These are phyloP conservation scores for Talaromyces sp. DNA, from an alignment of 2,329 filamentous ascomycete genomes.

Conservation along the genomic window DNA sequence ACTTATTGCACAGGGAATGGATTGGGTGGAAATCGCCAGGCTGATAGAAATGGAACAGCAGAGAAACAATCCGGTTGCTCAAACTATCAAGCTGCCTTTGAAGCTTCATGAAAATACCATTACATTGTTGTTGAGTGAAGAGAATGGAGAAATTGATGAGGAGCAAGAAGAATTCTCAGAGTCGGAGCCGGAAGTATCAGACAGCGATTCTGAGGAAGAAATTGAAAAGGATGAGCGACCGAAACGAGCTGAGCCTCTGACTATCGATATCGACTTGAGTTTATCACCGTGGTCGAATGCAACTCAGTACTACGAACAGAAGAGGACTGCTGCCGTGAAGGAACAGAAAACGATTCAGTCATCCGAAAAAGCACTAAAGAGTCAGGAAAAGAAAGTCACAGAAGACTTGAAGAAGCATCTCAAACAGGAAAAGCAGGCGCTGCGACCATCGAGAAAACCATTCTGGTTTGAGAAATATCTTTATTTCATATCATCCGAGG, in stretches of 20 bases:
- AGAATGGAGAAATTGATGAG: slow-evolving; percentile 59
- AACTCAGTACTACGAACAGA: slow-evolving; percentile 86
- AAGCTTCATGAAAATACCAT: slow-evolving; percentile 88
- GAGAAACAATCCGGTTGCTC: slow-evolving; percentile 77
- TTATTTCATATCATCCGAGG: slow-evolving; percentile 94
- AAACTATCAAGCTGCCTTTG: slow-evolving; percentile 80
- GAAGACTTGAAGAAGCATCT: slow-evolving; percentile 82
- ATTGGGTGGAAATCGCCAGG: slow-evolving; percentile 89
- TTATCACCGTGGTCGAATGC: slow-evolving; percentile 87
- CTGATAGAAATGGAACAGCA: slow-evolving; percentile 85
- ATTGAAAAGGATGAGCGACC: slow-evolving; percentile 30
- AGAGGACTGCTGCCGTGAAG: slow-evolving; percentile 78
- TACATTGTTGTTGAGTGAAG: slow-evolving; percentile 74
- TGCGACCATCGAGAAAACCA: slow-evolving; percentile 77
- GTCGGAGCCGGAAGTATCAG: slow-evolving; percentile 53
- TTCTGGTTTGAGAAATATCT: slow-evolving; percentile 98
- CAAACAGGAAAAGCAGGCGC: slow-evolving; percentile 85
- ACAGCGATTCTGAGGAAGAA: slow-evolving; percentile 50
- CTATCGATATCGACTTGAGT: slow-evolving; percentile 80
- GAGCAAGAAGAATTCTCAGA: slow-evolving; percentile 65
- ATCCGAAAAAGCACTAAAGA: slow-evolving; percentile 79
- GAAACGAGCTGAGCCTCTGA: slow-evolving; percentile 48
- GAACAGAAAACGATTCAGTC: slow-evolving; percentile 82
- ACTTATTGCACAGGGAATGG: slow-evolving; percentile 90
- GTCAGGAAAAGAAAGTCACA: slow-evolving; percentile 81